Percentiles rank a stretch among this genome's conserved stretches.
phyloP scores from a whole-genome alignment of 2,329 filamentous ascomycete genomes.

The Ceratocystis cubensis region DNA sequence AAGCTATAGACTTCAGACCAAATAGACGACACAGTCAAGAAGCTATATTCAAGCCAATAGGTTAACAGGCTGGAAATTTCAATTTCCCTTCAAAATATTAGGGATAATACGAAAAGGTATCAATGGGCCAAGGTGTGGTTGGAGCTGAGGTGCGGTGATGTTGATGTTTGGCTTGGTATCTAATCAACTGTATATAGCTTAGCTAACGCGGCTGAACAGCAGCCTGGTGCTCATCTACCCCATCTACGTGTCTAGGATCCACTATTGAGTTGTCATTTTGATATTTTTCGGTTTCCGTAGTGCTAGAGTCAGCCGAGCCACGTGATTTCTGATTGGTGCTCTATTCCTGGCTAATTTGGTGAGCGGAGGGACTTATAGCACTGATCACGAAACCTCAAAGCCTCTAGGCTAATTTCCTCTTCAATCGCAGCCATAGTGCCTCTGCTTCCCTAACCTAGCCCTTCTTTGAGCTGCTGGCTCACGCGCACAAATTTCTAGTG shows the following conservation, averaged over 20 bases:
- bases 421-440: background rate
- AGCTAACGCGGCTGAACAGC: slow-evolving; percentile 31
- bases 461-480: background rate
- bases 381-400: slow-evolving; percentile 2
- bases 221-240: slow-evolving; percentile 28
- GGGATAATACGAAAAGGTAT: too few species aligned
- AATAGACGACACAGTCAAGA: background rate
- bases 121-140: too few species aligned
- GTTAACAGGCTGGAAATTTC: background rate
- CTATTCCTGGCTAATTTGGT: background rate
- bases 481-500: background rate
- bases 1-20: background rate
- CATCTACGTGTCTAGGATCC: background rate
- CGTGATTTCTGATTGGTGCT: slow-evolving; percentile 12
- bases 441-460: background rate
- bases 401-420: background rate
- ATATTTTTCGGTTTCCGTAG: slow-evolving; percentile 4
- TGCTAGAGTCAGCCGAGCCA: slow-evolving; percentile 15
- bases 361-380: slow-evolving; percentile 7
- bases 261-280: background rate
- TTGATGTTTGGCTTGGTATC: slow-evolving; percentile 11
- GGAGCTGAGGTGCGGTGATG: background rate
- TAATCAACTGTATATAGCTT: background rate
- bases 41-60: background rate
- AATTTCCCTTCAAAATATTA: too few species aligned